phyloP scores from a whole-genome alignment of 2,329 filamentous ascomycete genomes.

The Calonectria hongkongensis region DNA sequence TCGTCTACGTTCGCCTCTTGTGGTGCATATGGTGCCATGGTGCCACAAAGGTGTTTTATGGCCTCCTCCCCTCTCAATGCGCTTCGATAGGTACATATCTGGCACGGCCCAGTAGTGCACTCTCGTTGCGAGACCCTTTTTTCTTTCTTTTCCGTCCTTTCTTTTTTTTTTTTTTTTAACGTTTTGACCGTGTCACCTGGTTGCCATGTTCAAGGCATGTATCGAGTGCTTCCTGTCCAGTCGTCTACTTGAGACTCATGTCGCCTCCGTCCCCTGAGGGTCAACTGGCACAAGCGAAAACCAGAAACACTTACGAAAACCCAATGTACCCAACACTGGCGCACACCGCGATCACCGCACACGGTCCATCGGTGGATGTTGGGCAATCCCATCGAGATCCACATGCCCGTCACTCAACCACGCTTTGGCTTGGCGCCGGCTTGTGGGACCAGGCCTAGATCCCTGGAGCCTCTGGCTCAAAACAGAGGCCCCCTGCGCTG shows the following conservation, averaged over 20 bases:
- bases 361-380: conserved; percentile 47
- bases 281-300: conserved; percentile 23
- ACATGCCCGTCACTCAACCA: conserved; percentile 51
- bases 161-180: background rate
- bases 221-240: background rate
- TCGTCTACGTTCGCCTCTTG: conserved; percentile 31
- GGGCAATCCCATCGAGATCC: conserved; percentile 53
- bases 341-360: conserved; percentile 52
- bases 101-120: conserved; percentile 10
- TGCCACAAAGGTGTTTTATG: conserved; percentile 17
- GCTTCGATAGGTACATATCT: conserved; percentile 26
- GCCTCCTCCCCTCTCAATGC: background rate
- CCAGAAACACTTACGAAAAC: conserved; percentile 23
- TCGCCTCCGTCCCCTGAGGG: background rate
- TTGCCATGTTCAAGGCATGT: background rate
- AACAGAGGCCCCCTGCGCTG: conserved; percentile 12
- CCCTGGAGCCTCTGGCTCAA: conserved; percentile 46
- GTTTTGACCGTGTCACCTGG: background rate
- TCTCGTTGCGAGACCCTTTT: conserved; percentile 1
- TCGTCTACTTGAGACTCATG: background rate
- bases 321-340: conserved; percentile 36
- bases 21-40: conserved; percentile 29
- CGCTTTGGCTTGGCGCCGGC: conserved; percentile 48
- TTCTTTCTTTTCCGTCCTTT: background rate
- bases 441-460: conserved; percentile 48